phyloP scores from a whole-genome alignment of 2,329 filamentous ascomycete species.

The Neobulgaria alba region DNA sequence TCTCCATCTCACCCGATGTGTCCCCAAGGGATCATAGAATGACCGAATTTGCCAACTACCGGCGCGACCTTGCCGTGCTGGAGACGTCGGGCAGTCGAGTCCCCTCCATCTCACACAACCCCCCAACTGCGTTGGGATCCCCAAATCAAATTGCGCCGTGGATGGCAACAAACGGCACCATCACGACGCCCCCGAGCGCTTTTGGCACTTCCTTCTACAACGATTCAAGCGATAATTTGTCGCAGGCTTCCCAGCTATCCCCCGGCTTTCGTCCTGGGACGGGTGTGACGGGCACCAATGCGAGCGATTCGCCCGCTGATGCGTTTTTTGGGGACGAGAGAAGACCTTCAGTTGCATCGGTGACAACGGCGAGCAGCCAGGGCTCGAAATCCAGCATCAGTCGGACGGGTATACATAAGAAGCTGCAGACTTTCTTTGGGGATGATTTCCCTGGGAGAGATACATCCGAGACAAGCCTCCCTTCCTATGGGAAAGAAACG shows the following conservation, averaged over 20 bases:
- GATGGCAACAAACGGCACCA: conserved; percentile 35
- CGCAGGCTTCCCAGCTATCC: conserved; percentile 56
- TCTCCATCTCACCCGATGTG: conserved; percentile 15
- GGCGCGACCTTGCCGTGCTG: conserved; percentile 62
- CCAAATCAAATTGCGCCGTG: conserved; percentile 44
- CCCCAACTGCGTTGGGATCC: conserved; percentile 44
- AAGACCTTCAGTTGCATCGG: conserved; percentile 79
- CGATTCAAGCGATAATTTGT: conserved; percentile 67
- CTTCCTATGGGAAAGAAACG: conserved; percentile 47
- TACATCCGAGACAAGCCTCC: conserved; percentile 63
- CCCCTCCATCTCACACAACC: conserved; percentile 51
- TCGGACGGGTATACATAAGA: conserved; percentile 63
- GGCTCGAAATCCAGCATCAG: conserved; percentile 68
- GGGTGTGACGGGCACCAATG: conserved; percentile 34
- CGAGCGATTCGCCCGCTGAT: conserved; percentile 46
- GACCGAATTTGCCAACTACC: conserved; percentile 57
- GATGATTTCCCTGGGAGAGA: conserved; percentile 74
- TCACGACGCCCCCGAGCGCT: conserved; percentile 23
- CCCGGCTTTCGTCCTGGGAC: conserved; percentile 54
- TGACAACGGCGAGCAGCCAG: conserved; percentile 77
- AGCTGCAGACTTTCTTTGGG: conserved; percentile 85
- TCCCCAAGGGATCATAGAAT: conserved; percentile 27
- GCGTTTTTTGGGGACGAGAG: conserved; percentile 62
- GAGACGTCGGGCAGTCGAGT: conserved; percentile 50
- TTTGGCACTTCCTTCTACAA: conserved; percentile 59